phyloP scores from a whole-genome alignment of 768 basidiomycete genomes.

The Mycena floridula region DNA sequence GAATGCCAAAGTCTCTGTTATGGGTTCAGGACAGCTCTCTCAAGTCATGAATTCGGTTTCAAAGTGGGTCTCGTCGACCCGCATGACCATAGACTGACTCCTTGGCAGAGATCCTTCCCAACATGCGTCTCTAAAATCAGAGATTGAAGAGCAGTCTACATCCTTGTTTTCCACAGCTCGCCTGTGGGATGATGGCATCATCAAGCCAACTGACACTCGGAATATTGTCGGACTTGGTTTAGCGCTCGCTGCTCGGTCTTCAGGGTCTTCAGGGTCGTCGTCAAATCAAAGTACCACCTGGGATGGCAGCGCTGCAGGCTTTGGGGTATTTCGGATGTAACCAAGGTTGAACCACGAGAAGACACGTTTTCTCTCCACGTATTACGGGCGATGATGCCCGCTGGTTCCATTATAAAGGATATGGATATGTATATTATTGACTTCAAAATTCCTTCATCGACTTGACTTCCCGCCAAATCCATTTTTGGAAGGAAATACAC shows the following conservation, averaged over 20 bases:
- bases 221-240: conserved; percentile 86
- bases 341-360: no score
- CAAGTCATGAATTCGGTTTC: conserved; percentile 91
- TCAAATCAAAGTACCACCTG: conserved; percentile 50
- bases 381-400: no score
- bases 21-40: conserved; percentile 91
- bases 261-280: conserved; percentile 7
- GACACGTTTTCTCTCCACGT: no score
- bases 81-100: neutral
- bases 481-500: no score
- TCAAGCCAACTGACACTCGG: conserved; percentile 83
- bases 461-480: no score
- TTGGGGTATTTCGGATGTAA: conserved; percentile 90
- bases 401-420: no score
- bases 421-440: no score
- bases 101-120: conserved; percentile 77
- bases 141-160: conserved; percentile 86
- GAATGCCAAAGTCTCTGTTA: conserved; percentile 92
- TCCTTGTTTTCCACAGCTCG: conserved; percentile 86
- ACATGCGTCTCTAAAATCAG: conserved; percentile 64
- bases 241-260: conserved; percentile 55
- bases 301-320: conserved; percentile 67
- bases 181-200: conserved; percentile 93
- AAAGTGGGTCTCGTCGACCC: conserved; percentile 38
- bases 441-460: no score